Base-by-base conservation (phyloP, 768 basidiomycete species). In the Serendipita sp. region DNA sequence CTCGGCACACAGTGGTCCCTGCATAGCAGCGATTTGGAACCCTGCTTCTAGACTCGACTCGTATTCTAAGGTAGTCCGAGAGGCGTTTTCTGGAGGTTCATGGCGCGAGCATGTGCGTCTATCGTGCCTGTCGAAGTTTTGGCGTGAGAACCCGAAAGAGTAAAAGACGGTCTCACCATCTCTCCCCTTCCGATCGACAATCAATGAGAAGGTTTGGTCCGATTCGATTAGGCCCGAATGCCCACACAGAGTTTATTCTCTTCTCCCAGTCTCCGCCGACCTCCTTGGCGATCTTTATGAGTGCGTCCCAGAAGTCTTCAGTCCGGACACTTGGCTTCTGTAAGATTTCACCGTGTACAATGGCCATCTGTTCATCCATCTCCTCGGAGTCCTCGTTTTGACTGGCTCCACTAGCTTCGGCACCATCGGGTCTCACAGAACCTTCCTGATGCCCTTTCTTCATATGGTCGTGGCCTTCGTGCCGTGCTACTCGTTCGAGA, bases 1-100 rank as follows among this genome's bases (percentile, higher is more conserved):
- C 73, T 99, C 96, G 4, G 86, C 88, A 69, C 96, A 98, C 18
- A 99, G 75, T 11, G 96, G 95, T 0, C 96, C 96, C 74, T 94
- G 91, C 72, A 92, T 88, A 1, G 87, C 88, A 0, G 92, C 94
- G 54, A 98, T 81, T 75, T 96, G 94, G 75, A 99, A 99, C 1
- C 94, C 95, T 3, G 86, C 88, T 72, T 97, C 93, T 35, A 98
- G 79, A 68, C 88, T 80, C 64, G 83, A 83, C 68, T 93, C 86
- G 67, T 97, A 89, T 67, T 91, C 83, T n/a, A 60, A 36, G 36
- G 1, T 30, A 11, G 28, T n/a, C 10, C 56, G 11, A 8, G 56
- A 60, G 28, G 34, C 34, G 35, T 32, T 8, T 34, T 23, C 28
- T 8, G 56, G 56, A 11, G 56, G 56, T 4, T 60, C 56, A 36